phyloP scores from a whole-genome alignment of 2,329 filamentous ascomycete species.

The Sclerotinia glacialis region DNA sequence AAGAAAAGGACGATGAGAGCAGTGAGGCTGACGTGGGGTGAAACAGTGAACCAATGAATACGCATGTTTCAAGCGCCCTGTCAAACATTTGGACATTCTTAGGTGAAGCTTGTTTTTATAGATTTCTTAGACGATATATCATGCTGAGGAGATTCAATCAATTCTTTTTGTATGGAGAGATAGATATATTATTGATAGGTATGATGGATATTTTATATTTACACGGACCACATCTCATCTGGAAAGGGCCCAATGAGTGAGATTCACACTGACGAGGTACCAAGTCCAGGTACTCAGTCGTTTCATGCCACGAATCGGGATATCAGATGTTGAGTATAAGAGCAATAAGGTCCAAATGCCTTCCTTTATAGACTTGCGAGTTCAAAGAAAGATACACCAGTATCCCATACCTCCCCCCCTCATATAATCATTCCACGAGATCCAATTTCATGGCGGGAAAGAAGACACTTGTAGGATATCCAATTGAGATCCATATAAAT shows the following conservation, averaged over 20 bases:
- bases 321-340: background rate
- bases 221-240: constrained; percentile 11
- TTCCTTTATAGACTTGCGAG: background rate
- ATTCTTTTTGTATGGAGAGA: background rate
- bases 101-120: background rate
- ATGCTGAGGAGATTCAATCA: background rate
- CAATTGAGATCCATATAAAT: background rate
- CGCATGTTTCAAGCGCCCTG: constrained; percentile 8
- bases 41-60: constrained; percentile 16
- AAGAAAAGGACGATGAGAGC: constrained; percentile 7
- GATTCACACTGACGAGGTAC: background rate
- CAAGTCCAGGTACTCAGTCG: too few species aligned
- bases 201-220: background rate
- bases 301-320: background rate
- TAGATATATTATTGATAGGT: background rate
- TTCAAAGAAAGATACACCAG: background rate
- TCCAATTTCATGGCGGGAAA: background rate
- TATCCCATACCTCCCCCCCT: background rate
- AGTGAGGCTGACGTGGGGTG: constrained; percentile 20
- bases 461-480: background rate
- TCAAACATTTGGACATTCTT: constrained; percentile 15
- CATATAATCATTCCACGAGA: background rate
- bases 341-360: background rate
- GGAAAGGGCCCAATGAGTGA: background rate
- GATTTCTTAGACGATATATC: background rate